A percentile compares a stretch with the other conserved stretches of the same genome.
Conservation (phyloP, 352 stramenopile genomes). For the Phytophthora quininea region DNA sequence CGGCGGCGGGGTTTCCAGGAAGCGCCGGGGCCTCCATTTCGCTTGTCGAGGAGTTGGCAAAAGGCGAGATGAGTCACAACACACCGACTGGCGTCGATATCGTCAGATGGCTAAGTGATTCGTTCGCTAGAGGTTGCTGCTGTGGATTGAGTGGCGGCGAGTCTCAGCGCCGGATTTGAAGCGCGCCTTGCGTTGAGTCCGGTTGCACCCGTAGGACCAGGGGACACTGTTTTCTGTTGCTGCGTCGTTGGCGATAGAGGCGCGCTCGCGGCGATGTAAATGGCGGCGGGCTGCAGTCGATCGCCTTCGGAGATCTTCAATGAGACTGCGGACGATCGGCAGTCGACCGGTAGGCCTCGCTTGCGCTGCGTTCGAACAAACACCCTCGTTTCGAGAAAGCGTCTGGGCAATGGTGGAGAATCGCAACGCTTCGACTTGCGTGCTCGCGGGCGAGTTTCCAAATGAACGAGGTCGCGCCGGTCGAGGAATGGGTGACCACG, state of each 20-base stretch:
- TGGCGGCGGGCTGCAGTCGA: neutral
- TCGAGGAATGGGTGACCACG: neutral
- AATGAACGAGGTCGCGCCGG: constrained; percentile 1
- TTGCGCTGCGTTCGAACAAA: no score
- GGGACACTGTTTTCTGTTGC: constrained; percentile 39
- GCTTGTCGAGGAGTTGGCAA: constrained; percentile 29
- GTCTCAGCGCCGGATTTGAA: constrained; percentile 34
- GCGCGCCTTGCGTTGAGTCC: constrained; percentile 41
- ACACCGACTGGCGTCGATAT: constrained; percentile 16
- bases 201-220: constrained; percentile 41
- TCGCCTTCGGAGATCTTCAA: neutral
- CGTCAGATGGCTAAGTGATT: constrained; percentile 27
- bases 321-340: neutral
- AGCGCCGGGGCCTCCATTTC: constrained; percentile 32
- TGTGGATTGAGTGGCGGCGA: constrained; percentile 28
- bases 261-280: constrained; percentile 5
- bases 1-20: constrained; percentile 1
- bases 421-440: neutral
- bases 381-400: neutral
- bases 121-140: constrained; percentile 13
- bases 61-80: constrained; percentile 32
- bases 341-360: constrained; percentile 2
- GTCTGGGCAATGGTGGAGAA: neutral
- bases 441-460: neutral
- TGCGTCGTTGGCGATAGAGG: neutral